Evolutionary conservation across 148 eudicot species (phyloP).

Genomic region (Rhododendron griersonianum): DNA sequence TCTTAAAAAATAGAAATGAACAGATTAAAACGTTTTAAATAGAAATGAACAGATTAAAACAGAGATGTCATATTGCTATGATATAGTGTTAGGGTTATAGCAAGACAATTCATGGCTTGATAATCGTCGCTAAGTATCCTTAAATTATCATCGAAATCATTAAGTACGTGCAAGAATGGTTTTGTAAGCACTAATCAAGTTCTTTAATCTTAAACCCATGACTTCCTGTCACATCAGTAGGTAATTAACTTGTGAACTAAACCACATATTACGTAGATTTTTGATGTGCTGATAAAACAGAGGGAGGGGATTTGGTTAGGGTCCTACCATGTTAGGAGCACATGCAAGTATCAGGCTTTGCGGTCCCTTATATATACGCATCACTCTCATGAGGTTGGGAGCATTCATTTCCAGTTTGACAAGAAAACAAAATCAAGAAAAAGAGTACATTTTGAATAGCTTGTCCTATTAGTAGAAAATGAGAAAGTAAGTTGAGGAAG

Average conservation of each 20-base stretch:
- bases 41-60: neutral
- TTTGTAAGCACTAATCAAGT: neutral
- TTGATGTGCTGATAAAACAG: neutral
- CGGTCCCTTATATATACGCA: neutral
- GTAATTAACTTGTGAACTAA: neutral
- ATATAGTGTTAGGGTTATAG: neutral
- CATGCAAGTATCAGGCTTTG: neutral
- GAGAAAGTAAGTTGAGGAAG: slow-evolving; percentile 1
- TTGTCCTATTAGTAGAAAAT: neutral
- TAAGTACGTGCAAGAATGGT: neutral
- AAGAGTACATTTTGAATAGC: neutral
- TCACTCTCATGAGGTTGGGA: neutral
- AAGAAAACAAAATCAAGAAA: neutral
- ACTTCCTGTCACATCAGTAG: neutral
- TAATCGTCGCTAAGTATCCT: neutral
- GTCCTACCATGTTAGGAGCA: neutral
- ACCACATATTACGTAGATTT: neutral
- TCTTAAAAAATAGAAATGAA: no score
- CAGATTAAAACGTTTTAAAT: neutral
- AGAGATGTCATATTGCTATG: neutral
- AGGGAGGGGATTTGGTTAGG: neutral
- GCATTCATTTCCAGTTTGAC: neutral
- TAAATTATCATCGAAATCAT: neutral
- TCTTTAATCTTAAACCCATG: neutral
- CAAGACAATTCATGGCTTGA: neutral